Conservation (phyloP, 345 rosid species). For the Populus pruinosa region DNA sequence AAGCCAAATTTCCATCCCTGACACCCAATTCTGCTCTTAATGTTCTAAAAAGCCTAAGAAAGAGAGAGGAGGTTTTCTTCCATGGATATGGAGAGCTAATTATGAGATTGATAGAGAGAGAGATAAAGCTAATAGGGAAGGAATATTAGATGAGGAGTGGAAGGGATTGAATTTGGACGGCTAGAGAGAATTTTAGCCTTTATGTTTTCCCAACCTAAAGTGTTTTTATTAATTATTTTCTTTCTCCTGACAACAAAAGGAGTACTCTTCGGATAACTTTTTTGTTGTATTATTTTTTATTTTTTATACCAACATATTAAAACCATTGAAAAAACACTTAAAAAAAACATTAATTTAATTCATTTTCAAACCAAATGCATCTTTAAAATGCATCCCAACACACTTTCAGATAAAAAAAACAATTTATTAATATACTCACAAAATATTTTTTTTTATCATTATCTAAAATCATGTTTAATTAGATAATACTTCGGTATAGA, state of each 20-base stretch:
- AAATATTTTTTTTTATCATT: too few species aligned
- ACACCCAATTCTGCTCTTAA: neutral
- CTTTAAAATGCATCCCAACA: too few species aligned
- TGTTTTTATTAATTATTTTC: neutral
- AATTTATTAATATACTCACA: too few species aligned
- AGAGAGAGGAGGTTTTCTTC: neutral
- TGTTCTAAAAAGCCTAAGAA: neutral
- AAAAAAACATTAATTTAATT: too few species aligned
- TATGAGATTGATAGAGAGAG: neutral
- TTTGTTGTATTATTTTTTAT: too few species aligned
- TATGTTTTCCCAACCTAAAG: neutral
- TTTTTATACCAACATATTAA: too few species aligned
- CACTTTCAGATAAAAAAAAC: too few species aligned
- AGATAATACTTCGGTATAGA: too few species aligned
- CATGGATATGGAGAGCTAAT: neutral
- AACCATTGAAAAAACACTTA: too few species aligned
- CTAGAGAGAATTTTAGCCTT: slow-evolving; percentile 23
- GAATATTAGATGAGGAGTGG: slow-evolving; percentile 11
- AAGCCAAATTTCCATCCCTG: slow-evolving; percentile 15
- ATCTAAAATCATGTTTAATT: too few species aligned
- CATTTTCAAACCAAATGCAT: too few species aligned
- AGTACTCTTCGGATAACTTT: neutral
- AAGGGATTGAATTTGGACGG: slow-evolving; percentile 33
- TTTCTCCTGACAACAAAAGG: neutral
- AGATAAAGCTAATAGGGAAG: neutral